A percentile compares a stretch with the other conserved stretches of the same genome.
Conservation (phyloP, 1,284 basidiomycete species). For the Ustilago nuda region DNA sequence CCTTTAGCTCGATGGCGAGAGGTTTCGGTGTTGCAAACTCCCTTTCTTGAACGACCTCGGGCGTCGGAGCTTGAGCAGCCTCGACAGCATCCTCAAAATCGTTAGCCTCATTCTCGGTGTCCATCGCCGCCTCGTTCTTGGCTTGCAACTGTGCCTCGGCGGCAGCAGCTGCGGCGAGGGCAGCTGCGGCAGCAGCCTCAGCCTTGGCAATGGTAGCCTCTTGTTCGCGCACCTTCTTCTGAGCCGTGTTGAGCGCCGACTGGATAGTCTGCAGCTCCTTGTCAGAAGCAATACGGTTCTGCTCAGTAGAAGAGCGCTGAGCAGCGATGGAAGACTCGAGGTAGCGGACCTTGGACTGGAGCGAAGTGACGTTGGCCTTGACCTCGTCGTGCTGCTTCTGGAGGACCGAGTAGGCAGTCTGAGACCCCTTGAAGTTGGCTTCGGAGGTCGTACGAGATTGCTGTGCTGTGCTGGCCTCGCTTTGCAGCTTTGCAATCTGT, state of each 20-base stretch:
- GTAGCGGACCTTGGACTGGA: conserved; percentile 51
- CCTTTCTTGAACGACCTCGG: conserved; percentile 12
- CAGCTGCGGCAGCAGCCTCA: conserved; percentile 45
- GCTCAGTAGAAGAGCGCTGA: conserved; percentile 48
- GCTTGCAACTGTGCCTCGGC: conserved; percentile 39
- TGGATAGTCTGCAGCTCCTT: conserved; percentile 52
- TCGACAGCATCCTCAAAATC: conserved; percentile 48
- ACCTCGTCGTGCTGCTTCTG: conserved; percentile 48
- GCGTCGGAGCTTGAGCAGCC: conserved; percentile 3
- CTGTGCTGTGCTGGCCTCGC: conserved; percentile 10
- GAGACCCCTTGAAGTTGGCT: conserved; percentile 25
- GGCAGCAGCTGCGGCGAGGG: conserved; percentile 38
- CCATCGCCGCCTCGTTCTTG: conserved; percentile 36
- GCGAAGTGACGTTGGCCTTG: conserved; percentile 39
- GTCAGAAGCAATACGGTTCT: conserved; percentile 47
- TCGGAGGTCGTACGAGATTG: conserved; percentile 28
- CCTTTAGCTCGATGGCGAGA: conserved; percentile 44
- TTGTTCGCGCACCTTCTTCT: conserved; percentile 49
- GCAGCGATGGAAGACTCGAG: conserved; percentile 48
- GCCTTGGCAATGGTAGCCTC: conserved; percentile 40
- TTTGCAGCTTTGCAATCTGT: conserved; percentile 14
- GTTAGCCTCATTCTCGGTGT: conserved; percentile 49
- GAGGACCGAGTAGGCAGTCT: conserved; percentile 26
- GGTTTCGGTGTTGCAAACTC: conserved; percentile 19
- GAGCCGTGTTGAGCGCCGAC: conserved; percentile 48